Conservation (phyloP, 2,329 filamentous ascomycete species). For the Exophiala sideris region DNA sequence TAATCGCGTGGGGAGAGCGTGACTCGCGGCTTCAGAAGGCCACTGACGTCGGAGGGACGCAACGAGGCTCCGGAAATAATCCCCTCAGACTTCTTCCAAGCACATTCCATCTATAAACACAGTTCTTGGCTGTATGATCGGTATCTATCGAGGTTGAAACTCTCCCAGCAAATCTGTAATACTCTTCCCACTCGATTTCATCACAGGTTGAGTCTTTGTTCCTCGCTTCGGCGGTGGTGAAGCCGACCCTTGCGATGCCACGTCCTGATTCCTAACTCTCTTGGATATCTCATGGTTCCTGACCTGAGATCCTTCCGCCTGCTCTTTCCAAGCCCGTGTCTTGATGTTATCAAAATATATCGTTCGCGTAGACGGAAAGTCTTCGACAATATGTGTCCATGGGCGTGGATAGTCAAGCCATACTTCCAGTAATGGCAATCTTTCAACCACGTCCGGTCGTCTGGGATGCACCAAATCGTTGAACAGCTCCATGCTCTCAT, state of each 20-base stretch:
- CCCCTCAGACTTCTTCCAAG: not conserved
- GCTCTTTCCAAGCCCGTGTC: slow-evolving; percentile 3
- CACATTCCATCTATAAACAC: not conserved
- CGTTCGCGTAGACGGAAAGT: slow-evolving; percentile 29
- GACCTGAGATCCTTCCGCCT: not conserved
- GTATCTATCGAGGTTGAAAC: slow-evolving; percentile 7
- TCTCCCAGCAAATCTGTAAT: slow-evolving; percentile 13
- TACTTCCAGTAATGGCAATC: slow-evolving; percentile 24
- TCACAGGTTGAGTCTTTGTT: not conserved
- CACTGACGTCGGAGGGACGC: not conserved
- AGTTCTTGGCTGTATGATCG: not conserved
- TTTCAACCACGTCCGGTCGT: slow-evolving; percentile 9
- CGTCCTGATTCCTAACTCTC: slow-evolving; percentile 15
- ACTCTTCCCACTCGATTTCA: slow-evolving; percentile 8
- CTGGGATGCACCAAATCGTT: slow-evolving; percentile 4
- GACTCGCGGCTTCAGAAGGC: not conserved
- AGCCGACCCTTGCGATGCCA: slow-evolving; percentile 3
- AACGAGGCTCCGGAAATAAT: not conserved
- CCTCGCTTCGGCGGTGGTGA: slow-evolving; percentile 21
- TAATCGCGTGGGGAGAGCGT: not conserved
- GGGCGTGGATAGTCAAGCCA: slow-evolving; percentile 23
- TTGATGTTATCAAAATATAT: slow-evolving; percentile 27
- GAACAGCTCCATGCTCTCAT: slow-evolving; percentile 19
- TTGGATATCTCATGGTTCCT: slow-evolving; percentile 13
- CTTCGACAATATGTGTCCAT: slow-evolving; percentile 29